phyloP scores from a whole-genome alignment of 176 grass and related monocot genomes.

The Saccharum spontaneum region DNA sequence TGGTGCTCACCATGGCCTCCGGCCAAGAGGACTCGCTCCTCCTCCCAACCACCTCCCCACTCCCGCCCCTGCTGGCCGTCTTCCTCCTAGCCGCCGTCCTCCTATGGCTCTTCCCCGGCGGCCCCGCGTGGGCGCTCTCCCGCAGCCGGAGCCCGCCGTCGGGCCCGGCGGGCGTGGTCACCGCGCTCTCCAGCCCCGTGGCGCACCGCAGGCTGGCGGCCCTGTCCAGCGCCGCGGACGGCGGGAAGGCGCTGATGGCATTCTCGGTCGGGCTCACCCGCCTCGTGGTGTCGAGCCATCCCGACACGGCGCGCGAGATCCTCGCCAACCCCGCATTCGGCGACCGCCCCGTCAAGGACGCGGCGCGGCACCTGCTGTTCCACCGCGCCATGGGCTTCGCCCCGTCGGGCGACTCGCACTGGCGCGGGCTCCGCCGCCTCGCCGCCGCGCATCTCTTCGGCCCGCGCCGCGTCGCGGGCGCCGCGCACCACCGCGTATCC shows the following conservation, averaged over 20 bases:
- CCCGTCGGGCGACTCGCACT: conserved; percentile 59
- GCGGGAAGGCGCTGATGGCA: conserved; percentile 42
- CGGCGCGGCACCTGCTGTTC: conserved; percentile 70
- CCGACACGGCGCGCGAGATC: conserved; percentile 67
- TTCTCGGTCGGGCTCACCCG: conserved; percentile 55
- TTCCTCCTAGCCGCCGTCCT: conserved; percentile 30
- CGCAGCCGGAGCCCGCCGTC: too few species aligned
- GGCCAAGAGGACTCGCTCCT: background rate
- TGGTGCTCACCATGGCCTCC: too few species aligned
- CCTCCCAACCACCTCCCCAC: conserved; percentile 10
- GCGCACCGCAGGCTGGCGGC: conserved; percentile 53
- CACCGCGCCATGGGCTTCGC: conserved; percentile 77
- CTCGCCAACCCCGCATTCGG: conserved; percentile 60
- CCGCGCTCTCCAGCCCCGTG: conserved; percentile 43
- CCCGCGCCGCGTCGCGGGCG: conserved; percentile 17
- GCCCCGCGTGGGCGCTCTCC: conserved; percentile 45
- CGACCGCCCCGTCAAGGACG: conserved; percentile 74
- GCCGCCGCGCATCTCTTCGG: conserved; percentile 53
- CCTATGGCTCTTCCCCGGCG: conserved; percentile 49
- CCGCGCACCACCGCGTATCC: conserved; percentile 16
- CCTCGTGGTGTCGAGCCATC: conserved; percentile 37
- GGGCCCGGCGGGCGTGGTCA: background rate
- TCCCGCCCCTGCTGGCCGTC: conserved; percentile 30
- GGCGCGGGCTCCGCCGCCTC: conserved; percentile 56
- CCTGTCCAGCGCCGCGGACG: conserved; percentile 29